Base-by-base conservation (phyloP, 441 rosid species). In the Erodium trifolium region DNA sequence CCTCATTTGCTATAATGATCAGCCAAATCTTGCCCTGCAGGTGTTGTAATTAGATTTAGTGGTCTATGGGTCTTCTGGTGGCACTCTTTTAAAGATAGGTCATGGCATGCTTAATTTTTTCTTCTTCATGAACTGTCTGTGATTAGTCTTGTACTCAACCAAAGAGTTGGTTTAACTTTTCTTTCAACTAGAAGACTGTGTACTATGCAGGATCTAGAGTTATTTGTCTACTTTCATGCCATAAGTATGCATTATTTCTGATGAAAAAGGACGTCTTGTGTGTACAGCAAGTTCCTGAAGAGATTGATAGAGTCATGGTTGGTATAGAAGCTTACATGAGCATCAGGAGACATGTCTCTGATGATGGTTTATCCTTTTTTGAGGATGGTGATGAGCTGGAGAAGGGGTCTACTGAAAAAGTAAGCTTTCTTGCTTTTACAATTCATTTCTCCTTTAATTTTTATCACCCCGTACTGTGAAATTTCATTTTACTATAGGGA, bases 271-370 rank as follows among this genome's bases (percentile, higher is more conserved):
- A 23, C 11, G n/a, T 62, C 65, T 62, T 62, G 65, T 27, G 16
- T 83, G 78, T 23, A 23, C 90, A 95, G 99, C 99, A 95, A 95
- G 95, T 87, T 67, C 96, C 97, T 1, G 98, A 95, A 70, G 99
- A 92, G 83, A 86, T 92, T 75, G 99, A 92, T 74, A 87, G 99
- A 70, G 91, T 95, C 68, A 76, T 95, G 93, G 97, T 73, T 76
- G 98, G 99, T 59, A 75, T 88, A 74, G 85, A 92, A 86, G 98
- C 98, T 39, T 95, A 95, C 80, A 74, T 95, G 86, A 95, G 97
- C 90, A 90, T 95, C 68, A 84, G 97, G 70, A 89, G 80, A 82
- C 89, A 85, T 74, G 81, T 82, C 71, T 81, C 91, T 39, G 88
- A 92, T 29, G 78, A 79, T 64, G 92, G 96, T 39, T 76, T 92